Conservation (phyloP, 1,284 basidiomycete genomes). For the Apiotrichum gracile region DNA sequence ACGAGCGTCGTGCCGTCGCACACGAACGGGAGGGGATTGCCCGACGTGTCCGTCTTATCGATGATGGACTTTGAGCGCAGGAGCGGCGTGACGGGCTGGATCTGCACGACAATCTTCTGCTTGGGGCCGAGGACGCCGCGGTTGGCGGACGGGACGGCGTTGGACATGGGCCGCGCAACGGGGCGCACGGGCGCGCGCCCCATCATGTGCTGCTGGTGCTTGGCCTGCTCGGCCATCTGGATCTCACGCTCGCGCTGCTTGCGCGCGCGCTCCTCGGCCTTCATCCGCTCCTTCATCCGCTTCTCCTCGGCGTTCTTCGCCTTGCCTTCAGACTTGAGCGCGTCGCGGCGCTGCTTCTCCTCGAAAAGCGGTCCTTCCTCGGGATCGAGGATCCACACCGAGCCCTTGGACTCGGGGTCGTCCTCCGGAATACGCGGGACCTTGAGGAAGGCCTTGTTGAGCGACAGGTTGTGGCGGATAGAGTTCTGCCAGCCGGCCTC, state of each 20-base stretch:
- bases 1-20: constrained; percentile 39
- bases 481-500: constrained; percentile 88
- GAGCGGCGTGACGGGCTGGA: constrained; percentile 36
- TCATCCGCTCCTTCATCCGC: constrained; percentile 35
- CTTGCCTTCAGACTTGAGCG: constrained; percentile 41
- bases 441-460: constrained; percentile 80
- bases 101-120: constrained; percentile 36
- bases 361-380: constrained; percentile 49
- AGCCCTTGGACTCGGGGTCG: constrained; percentile 74
- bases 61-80: constrained; percentile 37
- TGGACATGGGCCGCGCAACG: constrained; percentile 10
- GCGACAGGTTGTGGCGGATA: constrained; percentile 83
- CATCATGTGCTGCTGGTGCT: constrained; percentile 15
- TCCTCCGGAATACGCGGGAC: constrained; percentile 72
- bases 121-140: constrained; percentile 30
- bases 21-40: constrained; percentile 39
- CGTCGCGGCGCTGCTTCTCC: constrained; percentile 42
- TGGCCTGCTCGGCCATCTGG: constrained; percentile 18
- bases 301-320: constrained; percentile 42
- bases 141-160: constrained; percentile 23
- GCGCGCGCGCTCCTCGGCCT: constrained; percentile 32
- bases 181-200: constrained; percentile 11
- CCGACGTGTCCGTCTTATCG: constrained; percentile 32
- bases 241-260: constrained; percentile 28
- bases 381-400: constrained; percentile 80